Evolutionary conservation across 306 rosid species (phyloP), one percentile per base, ranked within the genome.

Genomic region (Chamaecrista fasciculata): DNA sequence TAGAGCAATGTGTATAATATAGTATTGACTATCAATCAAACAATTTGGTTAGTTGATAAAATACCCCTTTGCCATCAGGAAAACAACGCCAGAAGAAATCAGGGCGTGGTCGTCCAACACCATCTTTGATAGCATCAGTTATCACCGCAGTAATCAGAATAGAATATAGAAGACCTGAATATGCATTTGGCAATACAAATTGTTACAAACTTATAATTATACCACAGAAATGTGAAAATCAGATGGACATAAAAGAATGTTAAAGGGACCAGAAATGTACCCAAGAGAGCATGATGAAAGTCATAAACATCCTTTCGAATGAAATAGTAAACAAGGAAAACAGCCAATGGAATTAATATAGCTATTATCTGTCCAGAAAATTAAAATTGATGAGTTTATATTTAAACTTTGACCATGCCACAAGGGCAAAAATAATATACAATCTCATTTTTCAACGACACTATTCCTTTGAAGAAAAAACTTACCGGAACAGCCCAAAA

Each of bases 61-160:
- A 11, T 26, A 90, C 96, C 91, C 81, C 89, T 79, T 75, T 93
- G 24, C 96, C 98, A 79, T 93, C 74, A 19, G 97, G 97, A 43
- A 93, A 93, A 83, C 98, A 93, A 31, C 98, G 96, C 98, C 98
- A 93, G 79, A 88, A 93, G 84, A 93, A 93, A 71, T 93, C 94
- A 52, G 98, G 98, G 19, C 98, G 92, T 15, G 98, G 98, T 64
- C 96, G 78, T 48, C 98, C 98, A 75, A 93, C 88, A 42, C 82
- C 93, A 85, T 93, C 96, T 83, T 93, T 90, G 16, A 93, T 90
- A 73, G 97, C 89, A 66, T 93, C 97, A 11, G 98, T 93, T 75
- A 93, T 44, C 52, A 93, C 97, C 66, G 89, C 90, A 51, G 94
- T 86, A 75, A 93, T 73, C 49, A 86, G 84, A 73, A 93, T 84